These are phyloP conservation scores for Fusarium hostae DNA, from an alignment of 2,329 filamentous ascomycete species.

Conservation along the genomic window DNA sequence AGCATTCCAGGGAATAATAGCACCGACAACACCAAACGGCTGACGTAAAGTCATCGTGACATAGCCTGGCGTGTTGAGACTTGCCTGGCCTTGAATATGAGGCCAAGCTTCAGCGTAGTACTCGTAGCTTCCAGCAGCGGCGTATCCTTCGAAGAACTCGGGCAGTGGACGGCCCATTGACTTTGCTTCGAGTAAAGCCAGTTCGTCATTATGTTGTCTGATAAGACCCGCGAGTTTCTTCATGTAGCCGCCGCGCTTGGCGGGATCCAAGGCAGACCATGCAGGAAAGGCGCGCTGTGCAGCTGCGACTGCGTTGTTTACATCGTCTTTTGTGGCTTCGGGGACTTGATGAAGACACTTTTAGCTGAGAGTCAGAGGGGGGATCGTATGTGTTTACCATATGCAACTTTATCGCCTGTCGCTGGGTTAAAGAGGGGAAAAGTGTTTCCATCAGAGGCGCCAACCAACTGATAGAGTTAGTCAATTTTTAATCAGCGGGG, in stretches of 20 bases:
- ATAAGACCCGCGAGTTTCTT: constrained; percentile 60
- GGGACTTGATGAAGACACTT: constrained; percentile 1
- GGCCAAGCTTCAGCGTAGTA: constrained; percentile 56
- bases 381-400: not conserved
- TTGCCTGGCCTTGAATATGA: constrained; percentile 57
- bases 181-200: constrained; percentile 48
- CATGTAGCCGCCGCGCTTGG: constrained; percentile 54
- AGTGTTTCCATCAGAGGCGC: constrained; percentile 29
- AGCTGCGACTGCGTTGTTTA: constrained; percentile 59
- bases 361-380: not conserved
- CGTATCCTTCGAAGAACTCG: constrained; percentile 47
- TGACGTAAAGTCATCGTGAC: constrained; percentile 59
- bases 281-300: constrained; percentile 60
- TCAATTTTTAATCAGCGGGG: not conserved
- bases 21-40: constrained; percentile 63
- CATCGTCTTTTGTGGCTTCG: constrained; percentile 59
- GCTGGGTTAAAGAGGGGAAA: constrained; percentile 37
- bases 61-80: constrained; percentile 60
- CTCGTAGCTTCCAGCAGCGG: constrained; percentile 53
- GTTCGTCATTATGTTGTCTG: constrained; percentile 52
- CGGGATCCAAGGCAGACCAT: constrained; percentile 56
- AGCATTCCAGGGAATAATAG: constrained; percentile 70
- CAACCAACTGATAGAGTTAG: constrained; percentile 24
- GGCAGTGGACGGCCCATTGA: constrained; percentile 36
- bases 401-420: constrained; percentile 25